phyloP scores from a whole-genome alignment of 2,329 filamentous ascomycete genomes.

The Boeremia lycopersici region DNA sequence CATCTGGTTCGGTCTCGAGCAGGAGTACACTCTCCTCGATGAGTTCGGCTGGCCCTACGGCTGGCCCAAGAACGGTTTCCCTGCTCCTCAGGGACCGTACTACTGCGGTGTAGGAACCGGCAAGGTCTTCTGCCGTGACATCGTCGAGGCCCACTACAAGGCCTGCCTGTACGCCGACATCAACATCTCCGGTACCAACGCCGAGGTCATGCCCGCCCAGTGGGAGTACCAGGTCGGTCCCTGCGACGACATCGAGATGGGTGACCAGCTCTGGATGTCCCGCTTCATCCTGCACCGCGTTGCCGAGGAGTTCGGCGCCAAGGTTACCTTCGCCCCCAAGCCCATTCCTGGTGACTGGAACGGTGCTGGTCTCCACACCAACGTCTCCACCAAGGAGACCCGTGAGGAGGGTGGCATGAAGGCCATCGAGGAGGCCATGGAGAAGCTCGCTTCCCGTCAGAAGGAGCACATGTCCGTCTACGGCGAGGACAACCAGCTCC shows the following conservation, averaged over 20 bases:
- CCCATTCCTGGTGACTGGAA: slow-evolving; percentile 97
- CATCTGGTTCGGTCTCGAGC: slow-evolving; percentile 98
- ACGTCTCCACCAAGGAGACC: slow-evolving; percentile 91
- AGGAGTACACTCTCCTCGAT: slow-evolving; percentile 96
- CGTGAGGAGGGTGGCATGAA: slow-evolving; percentile 93
- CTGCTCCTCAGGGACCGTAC: slow-evolving; percentile 90
- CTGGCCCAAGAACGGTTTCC: slow-evolving; percentile 87
- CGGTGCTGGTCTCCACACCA: slow-evolving; percentile 89
- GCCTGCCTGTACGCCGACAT: slow-evolving; percentile 86
- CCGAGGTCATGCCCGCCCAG: slow-evolving; percentile 97
- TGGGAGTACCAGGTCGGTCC: slow-evolving; percentile 99
- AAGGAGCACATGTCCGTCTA: slow-evolving; percentile 79
- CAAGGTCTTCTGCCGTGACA: slow-evolving; percentile 97
- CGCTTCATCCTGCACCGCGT: slow-evolving; percentile 89
- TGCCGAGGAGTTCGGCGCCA: slow-evolving; percentile 94
- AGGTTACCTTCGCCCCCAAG: slow-evolving; percentile 95
- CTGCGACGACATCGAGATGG: slow-evolving; percentile 83
- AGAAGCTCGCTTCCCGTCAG: slow-evolving; percentile 58
- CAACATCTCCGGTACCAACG: slow-evolving; percentile 97
- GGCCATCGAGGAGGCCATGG: slow-evolving; percentile 80
- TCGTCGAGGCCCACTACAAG: slow-evolving; percentile 94
- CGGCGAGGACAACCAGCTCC: slow-evolving; percentile 92
- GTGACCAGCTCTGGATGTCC: slow-evolving; percentile 95
- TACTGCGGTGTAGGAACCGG: slow-evolving; percentile 98
- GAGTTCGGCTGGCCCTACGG: slow-evolving; percentile 86